Conservation (phyloP, 345 rosid genomes). For the Combretum micranthum region DNA sequence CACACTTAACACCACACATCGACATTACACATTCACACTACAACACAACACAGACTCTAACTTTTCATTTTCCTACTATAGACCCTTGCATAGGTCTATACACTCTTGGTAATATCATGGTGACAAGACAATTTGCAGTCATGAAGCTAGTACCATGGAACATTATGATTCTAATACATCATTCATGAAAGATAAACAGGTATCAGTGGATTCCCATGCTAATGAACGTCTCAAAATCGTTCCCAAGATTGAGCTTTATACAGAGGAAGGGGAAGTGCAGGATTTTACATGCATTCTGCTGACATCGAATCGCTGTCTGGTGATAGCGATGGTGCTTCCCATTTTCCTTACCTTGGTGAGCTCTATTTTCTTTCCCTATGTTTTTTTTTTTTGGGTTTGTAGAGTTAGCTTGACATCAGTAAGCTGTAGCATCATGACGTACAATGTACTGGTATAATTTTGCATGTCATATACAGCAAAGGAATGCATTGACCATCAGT, state of each 20-base stretch:
- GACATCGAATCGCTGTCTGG: conserved; percentile 37
- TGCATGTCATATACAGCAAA: too few species aligned
- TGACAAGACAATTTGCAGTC: conserved; percentile 20
- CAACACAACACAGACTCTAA: too few species aligned
- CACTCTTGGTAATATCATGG: too few species aligned
- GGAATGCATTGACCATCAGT: too few species aligned
- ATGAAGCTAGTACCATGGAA: conserved; percentile 23
- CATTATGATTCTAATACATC: conserved; percentile 47
- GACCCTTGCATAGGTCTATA: too few species aligned
- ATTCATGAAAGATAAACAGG: conserved; percentile 46
- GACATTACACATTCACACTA: too few species aligned
- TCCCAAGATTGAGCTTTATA: conserved; percentile 20
- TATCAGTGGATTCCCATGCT: conserved; percentile 12
- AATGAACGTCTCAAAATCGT: conserved; percentile 8
- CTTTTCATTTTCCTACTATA: too few species aligned
- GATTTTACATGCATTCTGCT: conserved; percentile 30
- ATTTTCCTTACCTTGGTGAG: conserved; percentile 52
- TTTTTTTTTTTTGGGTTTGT: background rate
- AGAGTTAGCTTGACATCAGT: too few species aligned
- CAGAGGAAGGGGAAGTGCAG: conserved; percentile 18
- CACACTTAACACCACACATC: too few species aligned
- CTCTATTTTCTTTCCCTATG: background rate
- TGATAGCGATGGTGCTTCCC: conserved; percentile 31
- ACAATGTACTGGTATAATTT: too few species aligned
- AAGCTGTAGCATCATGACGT: too few species aligned